Conservation (phyloP, 768 basidiomycete genomes). For the Amanita rubescens region DNA sequence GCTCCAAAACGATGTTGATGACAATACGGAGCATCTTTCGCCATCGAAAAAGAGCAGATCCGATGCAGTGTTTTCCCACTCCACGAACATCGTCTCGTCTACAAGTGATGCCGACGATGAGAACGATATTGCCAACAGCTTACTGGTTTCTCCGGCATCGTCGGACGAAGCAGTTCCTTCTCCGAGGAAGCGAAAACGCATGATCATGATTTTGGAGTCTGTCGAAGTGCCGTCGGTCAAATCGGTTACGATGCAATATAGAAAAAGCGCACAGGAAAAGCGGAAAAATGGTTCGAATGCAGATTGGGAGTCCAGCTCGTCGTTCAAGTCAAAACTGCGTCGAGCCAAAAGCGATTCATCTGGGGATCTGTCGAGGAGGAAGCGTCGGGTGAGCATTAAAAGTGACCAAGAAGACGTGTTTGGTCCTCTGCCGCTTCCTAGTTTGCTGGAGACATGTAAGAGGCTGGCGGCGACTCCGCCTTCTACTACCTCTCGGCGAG, state of each 20-base stretch:
- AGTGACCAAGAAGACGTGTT: background rate
- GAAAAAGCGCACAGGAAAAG: background rate
- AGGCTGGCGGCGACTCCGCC: background rate
- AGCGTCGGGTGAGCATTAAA: too few species aligned
- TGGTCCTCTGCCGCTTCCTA: background rate
- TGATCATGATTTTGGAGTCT: constrained; percentile 16
- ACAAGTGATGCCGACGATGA: constrained; percentile 6
- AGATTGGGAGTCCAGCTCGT: background rate
- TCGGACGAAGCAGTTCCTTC: background rate
- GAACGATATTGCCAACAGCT: background rate
- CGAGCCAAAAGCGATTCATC: background rate
- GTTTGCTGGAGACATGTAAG: background rate
- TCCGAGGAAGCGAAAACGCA: background rate
- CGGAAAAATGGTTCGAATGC: background rate
- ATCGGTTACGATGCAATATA: background rate
- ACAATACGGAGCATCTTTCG: constrained; percentile 15
- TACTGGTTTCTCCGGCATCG: background rate
- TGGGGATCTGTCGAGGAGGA: background rate
- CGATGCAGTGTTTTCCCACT: constrained; percentile 9
- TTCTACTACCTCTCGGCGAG: background rate
- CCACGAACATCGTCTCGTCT: background rate
- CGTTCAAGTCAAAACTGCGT: background rate
- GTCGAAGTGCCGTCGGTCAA: constrained; percentile 15
- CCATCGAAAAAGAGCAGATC: constrained; percentile 17
- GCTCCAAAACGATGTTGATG: constrained; percentile 20